Percentiles rank a stretch among this genome's conserved stretches.
Evolutionary conservation across 202 grass and related monocot species (phyloP).

Genomic region (Panicum virgatum): DNA sequence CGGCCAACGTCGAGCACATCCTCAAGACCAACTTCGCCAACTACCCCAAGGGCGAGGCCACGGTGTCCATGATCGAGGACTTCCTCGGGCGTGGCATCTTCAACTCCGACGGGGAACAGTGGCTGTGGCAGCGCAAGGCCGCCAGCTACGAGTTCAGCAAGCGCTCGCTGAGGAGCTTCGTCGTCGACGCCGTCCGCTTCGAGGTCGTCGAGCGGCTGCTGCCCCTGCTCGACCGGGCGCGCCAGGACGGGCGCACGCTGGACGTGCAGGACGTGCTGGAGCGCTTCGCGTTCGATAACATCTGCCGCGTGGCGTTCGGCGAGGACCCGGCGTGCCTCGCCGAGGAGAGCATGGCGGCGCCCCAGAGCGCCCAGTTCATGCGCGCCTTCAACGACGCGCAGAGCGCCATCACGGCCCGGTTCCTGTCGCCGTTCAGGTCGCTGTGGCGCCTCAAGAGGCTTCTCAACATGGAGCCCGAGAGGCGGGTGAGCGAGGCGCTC

Average conservation of each 20-base stretch:
- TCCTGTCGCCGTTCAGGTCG: constrained; percentile 58
- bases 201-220: constrained; percentile 54
- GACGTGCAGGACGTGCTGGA: constrained; percentile 54
- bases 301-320: constrained; percentile 46
- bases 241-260: constrained; percentile 31
- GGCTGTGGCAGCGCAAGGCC: constrained; percentile 61
- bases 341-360: constrained; percentile 12
- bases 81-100: constrained; percentile 69
- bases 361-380: constrained; percentile 44
- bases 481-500: no score
- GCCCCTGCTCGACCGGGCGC: constrained; percentile 40
- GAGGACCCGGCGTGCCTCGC: constrained; percentile 49
- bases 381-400: constrained; percentile 50
- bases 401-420: constrained; percentile 37
- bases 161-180: constrained; percentile 48
- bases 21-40: constrained; percentile 49
- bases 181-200: constrained; percentile 34
- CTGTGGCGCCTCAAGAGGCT: constrained; percentile 59
- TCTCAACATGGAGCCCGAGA: constrained; percentile 53
- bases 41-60: constrained; percentile 55
- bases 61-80: constrained; percentile 43
- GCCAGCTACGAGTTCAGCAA: constrained; percentile 62
- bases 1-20: constrained; percentile 43
- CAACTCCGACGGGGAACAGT: constrained; percentile 65
- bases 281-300: constrained; percentile 62